Conservation (phyloP, 257 asterid species). For the Solanum phureja region DNA sequence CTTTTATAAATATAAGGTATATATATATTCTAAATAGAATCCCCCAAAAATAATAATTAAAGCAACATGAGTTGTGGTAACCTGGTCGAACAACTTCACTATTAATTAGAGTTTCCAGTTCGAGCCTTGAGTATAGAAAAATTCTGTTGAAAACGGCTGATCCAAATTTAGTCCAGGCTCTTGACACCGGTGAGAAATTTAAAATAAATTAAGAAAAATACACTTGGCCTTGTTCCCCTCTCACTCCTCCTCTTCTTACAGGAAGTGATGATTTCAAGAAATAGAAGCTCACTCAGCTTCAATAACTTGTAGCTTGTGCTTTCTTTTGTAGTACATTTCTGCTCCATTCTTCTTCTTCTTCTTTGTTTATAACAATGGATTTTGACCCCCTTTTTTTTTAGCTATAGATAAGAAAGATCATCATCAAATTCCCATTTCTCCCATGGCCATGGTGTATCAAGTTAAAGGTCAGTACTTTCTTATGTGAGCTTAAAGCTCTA, state of each 20-base stretch:
- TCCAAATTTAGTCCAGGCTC: no score
- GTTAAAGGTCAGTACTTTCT: neutral
- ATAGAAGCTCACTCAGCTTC: neutral
- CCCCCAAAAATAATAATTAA: no score
- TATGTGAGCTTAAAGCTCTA: neutral
- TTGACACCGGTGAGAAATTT: no score
- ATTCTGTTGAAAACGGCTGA: no score
- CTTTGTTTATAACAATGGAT: neutral
- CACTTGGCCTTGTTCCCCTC: neutral
- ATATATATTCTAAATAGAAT: no score
- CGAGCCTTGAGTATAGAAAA: no score
- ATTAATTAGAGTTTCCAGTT: no score
- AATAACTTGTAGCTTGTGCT: neutral
- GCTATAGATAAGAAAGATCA: neutral
- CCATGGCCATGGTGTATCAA: neutral
- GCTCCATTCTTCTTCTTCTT: neutral
- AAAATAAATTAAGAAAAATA: no score
- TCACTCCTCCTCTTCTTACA: neutral
- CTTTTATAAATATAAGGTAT: no score
- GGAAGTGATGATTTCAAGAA: neutral
- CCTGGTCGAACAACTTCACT: no score
- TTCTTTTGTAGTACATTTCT: neutral
- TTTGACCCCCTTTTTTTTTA: neutral
- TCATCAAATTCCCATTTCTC: neutral
- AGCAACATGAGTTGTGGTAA: no score